These are phyloP conservation scores for Ganoderma leucocontextum DNA, from an alignment of 1,284 basidiomycete genomes.

Conservation along the genomic window DNA sequence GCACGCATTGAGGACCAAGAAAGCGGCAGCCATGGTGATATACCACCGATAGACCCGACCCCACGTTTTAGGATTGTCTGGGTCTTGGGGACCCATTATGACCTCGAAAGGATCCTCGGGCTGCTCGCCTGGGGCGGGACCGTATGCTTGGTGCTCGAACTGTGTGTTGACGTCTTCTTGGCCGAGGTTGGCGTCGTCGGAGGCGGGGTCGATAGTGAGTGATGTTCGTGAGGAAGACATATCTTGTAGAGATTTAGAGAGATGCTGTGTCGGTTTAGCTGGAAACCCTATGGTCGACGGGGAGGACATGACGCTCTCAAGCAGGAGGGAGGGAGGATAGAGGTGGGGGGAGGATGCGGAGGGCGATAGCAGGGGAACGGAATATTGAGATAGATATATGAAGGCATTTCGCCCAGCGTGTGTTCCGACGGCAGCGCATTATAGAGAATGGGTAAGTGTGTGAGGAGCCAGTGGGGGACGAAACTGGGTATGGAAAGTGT, in stretches of 20 bases:
- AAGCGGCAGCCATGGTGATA: constrained; percentile 64
- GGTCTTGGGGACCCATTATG: constrained; percentile 48
- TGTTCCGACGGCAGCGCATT: background rate
- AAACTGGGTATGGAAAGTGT: background rate
- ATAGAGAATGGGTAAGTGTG: background rate
- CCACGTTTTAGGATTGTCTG: constrained; percentile 68
- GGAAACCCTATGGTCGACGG: background rate
- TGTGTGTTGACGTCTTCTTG: constrained; percentile 41
- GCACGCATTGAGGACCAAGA: constrained; percentile 77
- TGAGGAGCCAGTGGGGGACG: background rate
- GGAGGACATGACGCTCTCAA: constrained; percentile 2
- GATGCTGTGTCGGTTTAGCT: background rate
- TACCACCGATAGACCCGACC: constrained; percentile 63
- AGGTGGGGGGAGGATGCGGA: background rate
- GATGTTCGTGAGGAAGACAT: constrained; percentile 10
- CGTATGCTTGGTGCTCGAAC: constrained; percentile 39
- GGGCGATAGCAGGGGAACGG: background rate
- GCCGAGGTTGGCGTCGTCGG: background rate
- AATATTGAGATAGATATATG: background rate
- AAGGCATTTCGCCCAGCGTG: background rate
- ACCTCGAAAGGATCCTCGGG: constrained; percentile 49
- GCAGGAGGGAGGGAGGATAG: background rate
- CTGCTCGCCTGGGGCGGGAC: constrained; percentile 40
- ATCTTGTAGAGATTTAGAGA: background rate
- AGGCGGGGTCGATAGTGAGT: constrained; percentile 2